Conservation (phyloP, 2,329 filamentous ascomycete genomes). For the Phyllosticta paracitricarpa region DNA sequence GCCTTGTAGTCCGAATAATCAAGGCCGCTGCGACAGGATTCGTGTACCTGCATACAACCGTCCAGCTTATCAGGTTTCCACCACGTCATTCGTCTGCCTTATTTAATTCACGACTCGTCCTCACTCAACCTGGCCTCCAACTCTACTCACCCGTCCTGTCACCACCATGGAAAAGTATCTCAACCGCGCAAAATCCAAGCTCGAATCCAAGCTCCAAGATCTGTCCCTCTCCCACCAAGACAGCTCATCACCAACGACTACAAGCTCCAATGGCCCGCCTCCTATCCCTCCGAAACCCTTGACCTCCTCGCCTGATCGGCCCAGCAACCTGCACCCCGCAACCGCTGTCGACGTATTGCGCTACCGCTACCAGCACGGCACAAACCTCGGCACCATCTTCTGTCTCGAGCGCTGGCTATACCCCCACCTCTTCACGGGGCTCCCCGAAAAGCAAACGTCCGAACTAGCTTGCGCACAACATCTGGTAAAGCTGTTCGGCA, state of each 20-base stretch:
- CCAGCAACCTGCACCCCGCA: background rate
- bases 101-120: background rate
- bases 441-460: slow-evolving; percentile 31
- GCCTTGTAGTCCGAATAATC: background rate
- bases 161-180: slow-evolving; percentile 9
- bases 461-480: slow-evolving; percentile 45
- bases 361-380: slow-evolving; percentile 51
- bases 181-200: slow-evolving; percentile 8
- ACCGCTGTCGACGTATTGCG: slow-evolving; percentile 32
- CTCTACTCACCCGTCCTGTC: too few species aligned
- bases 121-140: background rate
- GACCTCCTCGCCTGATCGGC: background rate
- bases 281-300: slow-evolving; percentile 6
- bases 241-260: background rate
- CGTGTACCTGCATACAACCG: background rate
- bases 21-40: too few species aligned
- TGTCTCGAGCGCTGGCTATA: slow-evolving; percentile 52
- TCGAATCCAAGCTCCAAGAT: slow-evolving; percentile 5
- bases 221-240: background rate
- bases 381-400: slow-evolving; percentile 50
- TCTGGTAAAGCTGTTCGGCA: slow-evolving; percentile 37
- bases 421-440: slow-evolving; percentile 34
- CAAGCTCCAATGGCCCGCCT: background rate
- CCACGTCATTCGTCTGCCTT: background rate
- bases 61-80: background rate